Base-by-base conservation (phyloP, 768 basidiomycete species). In the Lactarius psammicola region DNA sequence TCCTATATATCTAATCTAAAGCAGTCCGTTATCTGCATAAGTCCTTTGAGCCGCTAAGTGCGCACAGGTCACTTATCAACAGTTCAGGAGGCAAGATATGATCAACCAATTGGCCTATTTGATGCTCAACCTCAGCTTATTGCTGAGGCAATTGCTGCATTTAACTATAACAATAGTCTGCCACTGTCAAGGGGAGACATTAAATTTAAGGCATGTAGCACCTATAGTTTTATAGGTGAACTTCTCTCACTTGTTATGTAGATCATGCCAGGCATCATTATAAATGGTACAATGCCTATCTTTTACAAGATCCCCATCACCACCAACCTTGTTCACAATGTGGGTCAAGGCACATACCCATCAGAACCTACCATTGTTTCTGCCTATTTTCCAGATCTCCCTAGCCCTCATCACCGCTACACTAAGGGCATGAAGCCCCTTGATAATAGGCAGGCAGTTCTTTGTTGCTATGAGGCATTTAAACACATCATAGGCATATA, bases 261-360 rank as follows among this genome's bases (percentile, higher is more conserved):
- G 46, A 20, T 55, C 15, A 55, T 55, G 53, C 8, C 17, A 10
- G 85, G 84, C 70, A 82, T 84, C n/a, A 85, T 82, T 34, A 86
- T 79, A 67, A 84, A 85, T 4, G 84, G 84, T 20, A 55, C 53
- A 18, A 20, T 20, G 20, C 53, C 53, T 4, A 55, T 8, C 20
- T 55, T 55, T 13, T 55, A 20, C 30, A 55, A 55, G 46, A 26
- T 23, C 46, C 46, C 46, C 5, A 23, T 49, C 23, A 46, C 46
- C n/a, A n/a, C 53, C 28, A 18, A 30, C 20, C 20, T 55, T 31
- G 8, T 55, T 2, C 8, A 3, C 28, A 31, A 55, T 55, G 8
- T 55, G 8, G 0, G 17, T 2, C 15, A 7, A 20, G 54, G 54
- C 54, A 33, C 31, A 18, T 55, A 31, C 30, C 54, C 54, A 18